A percentile compares a stretch with the other conserved stretches of the same genome.
Conservation (phyloP, 1,139 yeast species). For the Dujonia santamariae region DNA sequence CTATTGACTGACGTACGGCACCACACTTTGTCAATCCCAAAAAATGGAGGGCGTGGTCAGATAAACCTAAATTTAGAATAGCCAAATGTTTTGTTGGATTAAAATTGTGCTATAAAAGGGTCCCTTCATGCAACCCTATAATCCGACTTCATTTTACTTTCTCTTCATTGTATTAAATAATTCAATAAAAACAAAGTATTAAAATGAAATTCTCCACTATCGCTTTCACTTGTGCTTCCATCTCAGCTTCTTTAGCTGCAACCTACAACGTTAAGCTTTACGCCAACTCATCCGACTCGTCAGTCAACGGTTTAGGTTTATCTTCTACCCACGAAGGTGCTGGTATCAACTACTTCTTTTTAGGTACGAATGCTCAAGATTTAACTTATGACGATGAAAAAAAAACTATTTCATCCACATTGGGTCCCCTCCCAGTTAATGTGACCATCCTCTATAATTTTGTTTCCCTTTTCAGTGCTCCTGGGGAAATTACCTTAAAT, state of each 20-base stretch:
- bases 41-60: no score
- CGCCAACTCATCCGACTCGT: constrained; percentile 9
- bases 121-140: no score
- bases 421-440: not conserved
- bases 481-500: not conserved
- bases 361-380: constrained; percentile 10
- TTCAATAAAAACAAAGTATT: no score
- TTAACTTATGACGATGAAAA: constrained; percentile 11
- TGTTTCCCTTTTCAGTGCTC: constrained; percentile 4
- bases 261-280: constrained; percentile 5
- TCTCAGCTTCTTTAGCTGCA: constrained; percentile 6
- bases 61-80: no score
- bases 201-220: constrained; percentile 9
- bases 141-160: no score
- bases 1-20: no score
- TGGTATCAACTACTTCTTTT: constrained; percentile 17
- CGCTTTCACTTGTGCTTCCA: constrained; percentile 8
- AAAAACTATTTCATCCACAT: not conserved
- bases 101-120: no score
- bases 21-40: no score
- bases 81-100: no score
- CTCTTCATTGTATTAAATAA: no score
- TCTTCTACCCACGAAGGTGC: constrained; percentile 18
- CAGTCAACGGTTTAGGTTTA: constrained; percentile 11
- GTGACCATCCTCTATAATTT: not conserved